Percentiles rank a stretch among this genome's conserved stretches.
Conservation (phyloP, 805 yeast species). For the Limtongozyma cylindracea region DNA sequence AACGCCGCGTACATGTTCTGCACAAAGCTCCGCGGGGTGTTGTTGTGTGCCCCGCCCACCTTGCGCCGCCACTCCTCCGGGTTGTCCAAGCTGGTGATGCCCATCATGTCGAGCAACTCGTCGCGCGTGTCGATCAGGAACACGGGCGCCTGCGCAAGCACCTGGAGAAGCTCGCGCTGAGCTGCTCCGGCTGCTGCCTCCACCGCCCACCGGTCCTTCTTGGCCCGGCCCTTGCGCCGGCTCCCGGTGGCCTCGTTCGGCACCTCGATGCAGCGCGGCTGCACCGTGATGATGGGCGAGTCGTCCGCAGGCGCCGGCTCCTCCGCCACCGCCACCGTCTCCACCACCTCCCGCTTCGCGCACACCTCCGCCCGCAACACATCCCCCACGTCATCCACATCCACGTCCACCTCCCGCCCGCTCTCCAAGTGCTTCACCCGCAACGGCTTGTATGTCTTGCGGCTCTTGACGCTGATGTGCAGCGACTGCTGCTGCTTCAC, state of each 20-base stretch:
- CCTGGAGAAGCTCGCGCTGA: slow-evolving; percentile 23
- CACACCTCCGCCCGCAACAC: not conserved
- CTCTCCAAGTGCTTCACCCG: slow-evolving; percentile 38
- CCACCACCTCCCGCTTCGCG: slow-evolving; percentile 1
- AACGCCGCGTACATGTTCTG: slow-evolving; percentile 47
- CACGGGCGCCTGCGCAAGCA: slow-evolving; percentile 42
- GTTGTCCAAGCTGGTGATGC: slow-evolving; percentile 47
- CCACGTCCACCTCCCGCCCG: slow-evolving; percentile 46
- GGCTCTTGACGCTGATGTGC: too few relatives aligned
- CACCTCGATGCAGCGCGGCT: slow-evolving; percentile 39
- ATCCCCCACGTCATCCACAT: slow-evolving; percentile 37
- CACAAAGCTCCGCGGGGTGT: slow-evolving; percentile 63
- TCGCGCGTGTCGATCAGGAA: slow-evolving; percentile 60
- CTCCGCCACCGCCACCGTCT: slow-evolving; percentile 5
- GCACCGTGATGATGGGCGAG: slow-evolving; percentile 8
- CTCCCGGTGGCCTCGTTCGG: slow-evolving; percentile 68
- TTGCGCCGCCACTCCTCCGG: slow-evolving; percentile 69
- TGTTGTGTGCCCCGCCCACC: slow-evolving; percentile 54
- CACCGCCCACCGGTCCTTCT: slow-evolving; percentile 49
- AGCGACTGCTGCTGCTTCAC: slow-evolving; percentile 30
- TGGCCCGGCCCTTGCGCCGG: slow-evolving; percentile 31
- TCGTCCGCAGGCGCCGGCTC: too few relatives aligned
- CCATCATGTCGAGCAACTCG: slow-evolving; percentile 67
- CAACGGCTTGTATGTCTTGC: slow-evolving; percentile 41
- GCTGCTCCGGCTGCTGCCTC: slow-evolving; percentile 53